Percentiles rank a stretch among this genome's conserved stretches.
Conservation (phyloP, 164 flowering plant genomes). For the Nymphaea colorata region DNA sequence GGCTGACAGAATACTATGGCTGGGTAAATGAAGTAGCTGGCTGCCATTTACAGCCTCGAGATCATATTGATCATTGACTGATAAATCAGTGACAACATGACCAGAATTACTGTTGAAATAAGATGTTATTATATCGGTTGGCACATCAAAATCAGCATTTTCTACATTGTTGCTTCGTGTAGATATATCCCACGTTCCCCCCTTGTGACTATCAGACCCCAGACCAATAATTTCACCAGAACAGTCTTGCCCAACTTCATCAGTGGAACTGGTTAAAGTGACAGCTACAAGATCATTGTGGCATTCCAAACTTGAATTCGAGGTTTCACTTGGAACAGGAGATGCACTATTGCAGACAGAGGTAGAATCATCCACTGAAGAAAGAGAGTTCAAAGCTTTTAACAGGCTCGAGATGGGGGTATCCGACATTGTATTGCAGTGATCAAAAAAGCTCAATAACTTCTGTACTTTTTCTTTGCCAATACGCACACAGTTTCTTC, state of each 20-base stretch:
- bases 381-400: slow-evolving; percentile 35
- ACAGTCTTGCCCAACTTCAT: background rate
- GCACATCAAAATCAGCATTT: background rate
- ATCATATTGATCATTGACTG: slow-evolving; percentile 2
- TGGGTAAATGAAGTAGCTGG: background rate
- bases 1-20: slow-evolving; percentile 8
- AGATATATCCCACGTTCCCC: background rate
- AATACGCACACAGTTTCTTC: slow-evolving; percentile 28
- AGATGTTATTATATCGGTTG: background rate
- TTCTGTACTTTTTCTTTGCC: slow-evolving; percentile 20
- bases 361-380: slow-evolving; percentile 9
- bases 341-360: background rate
- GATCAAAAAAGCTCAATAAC: slow-evolving; percentile 25
- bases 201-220: background rate
- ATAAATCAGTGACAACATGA: background rate
- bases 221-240: slow-evolving; percentile 3
- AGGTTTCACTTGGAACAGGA: background rate
- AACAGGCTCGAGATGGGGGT: slow-evolving; percentile 35
- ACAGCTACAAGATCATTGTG: slow-evolving; percentile 1
- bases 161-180: background rate
- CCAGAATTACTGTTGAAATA: slow-evolving; percentile 1
- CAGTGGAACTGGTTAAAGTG: background rate
- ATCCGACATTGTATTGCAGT: slow-evolving; percentile 27
- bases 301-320: background rate
- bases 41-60: slow-evolving; percentile 11